phyloP scores from a whole-genome alignment of 805 yeast species.

The Teunomyces barrocoloradensis region DNA sequence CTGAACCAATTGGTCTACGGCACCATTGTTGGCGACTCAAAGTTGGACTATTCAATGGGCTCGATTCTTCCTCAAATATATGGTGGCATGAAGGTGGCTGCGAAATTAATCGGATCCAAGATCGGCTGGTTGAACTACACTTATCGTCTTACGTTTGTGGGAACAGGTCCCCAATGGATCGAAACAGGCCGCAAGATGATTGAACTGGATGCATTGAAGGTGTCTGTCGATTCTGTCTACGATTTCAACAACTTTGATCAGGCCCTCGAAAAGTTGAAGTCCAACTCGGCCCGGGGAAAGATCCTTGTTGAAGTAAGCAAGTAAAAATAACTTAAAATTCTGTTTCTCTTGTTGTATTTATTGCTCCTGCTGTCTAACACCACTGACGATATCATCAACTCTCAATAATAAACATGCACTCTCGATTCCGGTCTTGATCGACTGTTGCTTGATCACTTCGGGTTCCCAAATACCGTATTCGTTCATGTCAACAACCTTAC shows the following conservation, averaged over 20 bases:
- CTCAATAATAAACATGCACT: conserved; percentile 92
- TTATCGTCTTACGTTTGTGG: conserved; percentile 22
- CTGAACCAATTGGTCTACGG: conserved; percentile 41
- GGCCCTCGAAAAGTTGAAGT: conserved; percentile 49
- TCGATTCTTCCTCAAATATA: not conserved
- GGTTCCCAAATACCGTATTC: conserved; percentile 99
- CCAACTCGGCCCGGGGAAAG: conserved; percentile 63
- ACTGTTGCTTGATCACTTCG: conserved; percentile 94
- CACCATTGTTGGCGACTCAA: conserved; percentile 57
- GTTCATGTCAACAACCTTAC: conserved; percentile 93
- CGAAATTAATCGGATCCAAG: conserved; percentile 9
- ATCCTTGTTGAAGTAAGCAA: conserved; percentile 41
- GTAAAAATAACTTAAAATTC: not conserved
- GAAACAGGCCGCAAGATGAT: conserved; percentile 37
- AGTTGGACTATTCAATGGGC: conserved; percentile 28
- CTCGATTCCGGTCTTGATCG: conserved; percentile 96
- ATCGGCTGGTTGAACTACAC: conserved; percentile 24
- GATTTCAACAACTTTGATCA: conserved; percentile 46
- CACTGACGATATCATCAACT: conserved; percentile 97
- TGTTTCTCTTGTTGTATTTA: not conserved
- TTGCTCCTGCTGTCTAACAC: conserved; percentile 60
- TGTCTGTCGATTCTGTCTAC: conserved; percentile 54
- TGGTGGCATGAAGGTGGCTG: not conserved
- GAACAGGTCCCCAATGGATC: conserved; percentile 8
- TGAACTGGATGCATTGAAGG: conserved; percentile 40